Percentiles rank a stretch among this genome's conserved stretches.
phyloP scores from a whole-genome alignment of 2,329 filamentous ascomycete species.

The Monosporascus ibericus region DNA sequence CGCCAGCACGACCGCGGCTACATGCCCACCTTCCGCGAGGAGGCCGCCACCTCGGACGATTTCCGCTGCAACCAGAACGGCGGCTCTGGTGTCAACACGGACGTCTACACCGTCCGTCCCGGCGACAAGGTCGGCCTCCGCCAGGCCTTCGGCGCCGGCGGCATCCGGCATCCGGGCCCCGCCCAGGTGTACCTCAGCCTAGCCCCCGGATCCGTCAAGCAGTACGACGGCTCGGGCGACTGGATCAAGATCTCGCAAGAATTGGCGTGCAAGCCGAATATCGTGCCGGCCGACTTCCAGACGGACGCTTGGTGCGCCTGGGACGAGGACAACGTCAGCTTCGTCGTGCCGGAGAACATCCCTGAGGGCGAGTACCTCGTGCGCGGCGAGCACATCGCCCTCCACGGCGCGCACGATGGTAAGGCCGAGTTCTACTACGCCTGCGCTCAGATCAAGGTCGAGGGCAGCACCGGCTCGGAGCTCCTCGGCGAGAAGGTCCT shows the following conservation, averaged over 20 bases:
- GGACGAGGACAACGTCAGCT: constrained; percentile 8
- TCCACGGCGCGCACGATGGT: constrained; percentile 16
- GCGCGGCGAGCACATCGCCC: constrained; percentile 20
- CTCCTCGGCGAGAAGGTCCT: constrained; percentile 3
- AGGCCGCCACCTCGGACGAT: constrained; percentile 18
- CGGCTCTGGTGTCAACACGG: constrained; percentile 8
- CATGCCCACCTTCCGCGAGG: constrained; percentile 13
- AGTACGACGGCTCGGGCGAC: constrained; percentile 8
- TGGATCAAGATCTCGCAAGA: constrained; percentile 13
- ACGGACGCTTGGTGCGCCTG: constrained; percentile 2
- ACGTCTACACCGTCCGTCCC: constrained; percentile 22
- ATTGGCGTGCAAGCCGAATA: constrained; percentile 1
- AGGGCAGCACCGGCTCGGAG: constrained; percentile 1
- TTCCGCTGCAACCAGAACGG: constrained; percentile 24
- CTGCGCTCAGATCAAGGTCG: constrained; percentile 15
- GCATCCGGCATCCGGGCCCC: constrained; percentile 16
- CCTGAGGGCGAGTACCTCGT: constrained; percentile 21
- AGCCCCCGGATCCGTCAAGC: constrained; percentile 5
- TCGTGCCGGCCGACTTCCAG: neutral
- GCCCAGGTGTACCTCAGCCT: constrained; percentile 6
- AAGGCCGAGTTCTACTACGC: constrained; percentile 11
- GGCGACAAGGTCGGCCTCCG: constrained; percentile 25
- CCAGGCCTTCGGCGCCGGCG: constrained; percentile 12
- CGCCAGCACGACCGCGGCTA: constrained; percentile 23
- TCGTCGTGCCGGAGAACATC: constrained; percentile 15